These are phyloP conservation scores for Tremella yokohamensis DNA, from an alignment of 768 basidiomycete genomes.

Conservation along the genomic window DNA sequence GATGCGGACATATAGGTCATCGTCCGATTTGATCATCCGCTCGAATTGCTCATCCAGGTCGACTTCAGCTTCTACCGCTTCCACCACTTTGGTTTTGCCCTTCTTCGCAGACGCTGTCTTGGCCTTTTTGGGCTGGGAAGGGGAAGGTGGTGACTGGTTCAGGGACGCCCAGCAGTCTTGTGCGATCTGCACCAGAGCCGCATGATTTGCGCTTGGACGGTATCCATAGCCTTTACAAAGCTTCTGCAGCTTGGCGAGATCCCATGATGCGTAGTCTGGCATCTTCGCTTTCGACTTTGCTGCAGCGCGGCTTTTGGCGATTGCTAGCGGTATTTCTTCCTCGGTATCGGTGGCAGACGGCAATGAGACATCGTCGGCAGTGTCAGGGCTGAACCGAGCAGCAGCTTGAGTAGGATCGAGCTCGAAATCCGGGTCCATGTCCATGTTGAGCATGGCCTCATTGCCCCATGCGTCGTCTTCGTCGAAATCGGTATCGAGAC, in stretches of 20 bases:
- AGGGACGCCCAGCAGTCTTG: slow-evolving; percentile 36
- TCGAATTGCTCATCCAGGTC: slow-evolving; percentile 27
- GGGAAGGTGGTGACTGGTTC: slow-evolving; percentile 23
- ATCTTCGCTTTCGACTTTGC: slow-evolving; percentile 19
- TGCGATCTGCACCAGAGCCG: slow-evolving; percentile 26
- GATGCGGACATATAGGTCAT: slow-evolving; percentile 31
- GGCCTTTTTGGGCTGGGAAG: slow-evolving; percentile 20
- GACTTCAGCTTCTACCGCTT: slow-evolving; percentile 1
- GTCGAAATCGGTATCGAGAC: slow-evolving; percentile 10
- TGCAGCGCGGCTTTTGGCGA: neutral
- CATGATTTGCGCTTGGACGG: slow-evolving; percentile 18
- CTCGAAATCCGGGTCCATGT: slow-evolving; percentile 6
- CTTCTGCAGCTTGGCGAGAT: slow-evolving; percentile 11
- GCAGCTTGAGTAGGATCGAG: slow-evolving; percentile 2
- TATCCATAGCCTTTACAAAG: slow-evolving; percentile 25
- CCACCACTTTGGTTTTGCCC: neutral
- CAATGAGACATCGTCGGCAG: slow-evolving; percentile 5
- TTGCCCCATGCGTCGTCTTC: slow-evolving; percentile 18
- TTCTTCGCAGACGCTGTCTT: slow-evolving; percentile 6
- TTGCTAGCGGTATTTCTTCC: slow-evolving; percentile 1
- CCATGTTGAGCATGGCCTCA: slow-evolving; percentile 22
- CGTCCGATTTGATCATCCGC: slow-evolving; percentile 33
- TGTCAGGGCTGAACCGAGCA: neutral
- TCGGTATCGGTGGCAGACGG: neutral
- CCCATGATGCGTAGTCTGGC: slow-evolving; percentile 38